A percentile compares a stretch with the other conserved stretches of the same genome.
Conservation (phyloP, 2,329 filamentous ascomycete species). For the Colletotrichum acutatum region DNA sequence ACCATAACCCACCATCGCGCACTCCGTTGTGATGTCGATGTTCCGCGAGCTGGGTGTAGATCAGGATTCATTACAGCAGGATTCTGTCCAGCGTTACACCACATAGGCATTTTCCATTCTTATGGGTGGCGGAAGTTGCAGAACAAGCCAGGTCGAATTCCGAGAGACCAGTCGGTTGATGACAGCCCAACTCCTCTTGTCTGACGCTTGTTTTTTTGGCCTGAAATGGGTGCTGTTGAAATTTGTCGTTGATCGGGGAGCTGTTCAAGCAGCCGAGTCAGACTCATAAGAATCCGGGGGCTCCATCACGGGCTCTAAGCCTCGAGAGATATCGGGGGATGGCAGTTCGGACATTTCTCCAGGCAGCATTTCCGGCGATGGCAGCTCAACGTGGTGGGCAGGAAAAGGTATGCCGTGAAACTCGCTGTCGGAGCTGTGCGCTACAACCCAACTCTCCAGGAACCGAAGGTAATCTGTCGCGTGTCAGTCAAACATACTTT, state of each 20-base stretch:
- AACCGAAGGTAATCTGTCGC: conserved; percentile 57
- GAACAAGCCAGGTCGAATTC: not conserved
- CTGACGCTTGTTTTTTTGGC: not conserved
- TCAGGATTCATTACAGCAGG: not conserved
- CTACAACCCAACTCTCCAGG: conserved; percentile 57
- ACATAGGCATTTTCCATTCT: not conserved
- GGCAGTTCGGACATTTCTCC: conserved; percentile 37
- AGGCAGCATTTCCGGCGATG: conserved; percentile 57
- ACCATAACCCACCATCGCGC: conserved; percentile 14
- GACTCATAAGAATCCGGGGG: conserved; percentile 38
- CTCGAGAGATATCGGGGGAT: conserved; percentile 30
- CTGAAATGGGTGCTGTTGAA: not conserved
- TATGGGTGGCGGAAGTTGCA: not conserved
- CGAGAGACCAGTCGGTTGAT: not conserved
- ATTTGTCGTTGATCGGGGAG: conserved; percentile 15
- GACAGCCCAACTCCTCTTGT: not conserved
- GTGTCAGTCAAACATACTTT: not conserved
- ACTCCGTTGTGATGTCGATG: not conserved
- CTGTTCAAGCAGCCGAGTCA: conserved; percentile 26
- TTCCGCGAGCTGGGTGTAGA: not conserved
- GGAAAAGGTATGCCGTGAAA: conserved; percentile 59
- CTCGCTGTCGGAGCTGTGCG: conserved; percentile 58
- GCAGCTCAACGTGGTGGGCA: conserved; percentile 57
- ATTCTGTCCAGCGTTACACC: not conserved
- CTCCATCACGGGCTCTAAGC: conserved; percentile 46